Base-by-base conservation (phyloP, 2,329 filamentous ascomycete species). In the Fusarium tanahbumbuense region DNA sequence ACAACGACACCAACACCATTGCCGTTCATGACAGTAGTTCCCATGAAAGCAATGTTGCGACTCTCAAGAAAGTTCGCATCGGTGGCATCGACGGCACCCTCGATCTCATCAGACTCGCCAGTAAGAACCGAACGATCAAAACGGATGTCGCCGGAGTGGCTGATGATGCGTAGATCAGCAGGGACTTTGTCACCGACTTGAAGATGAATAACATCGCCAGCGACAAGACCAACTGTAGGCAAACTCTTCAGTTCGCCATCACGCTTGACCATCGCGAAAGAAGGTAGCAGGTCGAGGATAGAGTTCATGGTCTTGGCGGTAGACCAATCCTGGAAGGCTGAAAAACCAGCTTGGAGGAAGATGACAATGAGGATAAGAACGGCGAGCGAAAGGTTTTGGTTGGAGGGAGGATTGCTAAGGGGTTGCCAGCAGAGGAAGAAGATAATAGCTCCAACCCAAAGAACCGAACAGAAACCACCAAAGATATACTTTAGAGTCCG, bases 381-480 rank as follows among this genome's bases (percentile, higher is more conserved):
- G 7, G 83, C 82, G 10, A 85, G 78, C 16, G 81, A 81, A 3
- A 85, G 78, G 67, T 84, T 85, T 27, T 81, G 80, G 3, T 75
- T 57, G 4, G 81, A 81, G 0, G 83, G 83, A 0, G 83, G 83
- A 44, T 81, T 73, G 68, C 82, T 82, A 48, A 85, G 76, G n/a
- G 83, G 83, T 20, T 75, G 68, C 83, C 83, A 85, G 73, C 82
- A 84, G 64, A 85, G 71, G 68, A 84, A 84, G 77, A 84, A 84
- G 72, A 84, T 77, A 66, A 84, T 77, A 50, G 82, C 81, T 20
- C 81, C 83, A 37, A 84, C 71, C 82, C 82, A 84, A 15, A 84
- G 78, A 23, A 84, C 77, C 1, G 82, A 83, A 50, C 83, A 84
- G 73, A 84, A 84, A 46, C 83, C 83, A 37, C 83, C 83, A 70